A percentile compares a stretch with the other conserved stretches of the same genome.
phyloP scores from a whole-genome alignment of 2,329 filamentous ascomycete genomes.

The Neonectria faginata region DNA sequence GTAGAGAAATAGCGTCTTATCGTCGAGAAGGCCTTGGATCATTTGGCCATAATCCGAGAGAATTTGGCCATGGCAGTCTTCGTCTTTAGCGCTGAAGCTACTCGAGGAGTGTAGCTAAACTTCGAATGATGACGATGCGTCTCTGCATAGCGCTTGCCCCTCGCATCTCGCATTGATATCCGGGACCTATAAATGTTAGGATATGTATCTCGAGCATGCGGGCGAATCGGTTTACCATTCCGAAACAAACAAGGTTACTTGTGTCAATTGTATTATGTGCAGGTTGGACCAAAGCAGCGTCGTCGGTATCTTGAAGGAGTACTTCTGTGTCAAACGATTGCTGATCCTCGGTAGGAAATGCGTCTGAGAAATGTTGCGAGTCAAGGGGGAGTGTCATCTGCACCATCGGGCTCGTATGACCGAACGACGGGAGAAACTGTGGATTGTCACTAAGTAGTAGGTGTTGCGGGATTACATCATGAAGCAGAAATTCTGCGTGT shows the following conservation, averaged over 20 bases:
- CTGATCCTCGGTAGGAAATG: neutral
- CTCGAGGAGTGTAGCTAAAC: slow-evolving; percentile 18
- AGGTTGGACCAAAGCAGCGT: neutral
- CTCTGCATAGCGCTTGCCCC: fast-evolving
- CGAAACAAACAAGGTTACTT: slow-evolving; percentile 25
- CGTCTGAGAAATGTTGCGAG: neutral
- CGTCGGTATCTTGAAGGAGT: neutral
- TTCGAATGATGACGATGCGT: neutral
- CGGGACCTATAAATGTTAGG: slow-evolving; percentile 3
- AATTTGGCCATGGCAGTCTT: neutral
- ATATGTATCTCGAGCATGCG: too few species aligned
- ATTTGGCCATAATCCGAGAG: slow-evolving; percentile 24
- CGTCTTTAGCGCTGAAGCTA: neutral
- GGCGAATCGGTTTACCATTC: slow-evolving; percentile 20
- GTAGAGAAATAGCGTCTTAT: slow-evolving; percentile 16
- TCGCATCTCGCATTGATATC: slow-evolving; percentile 17
- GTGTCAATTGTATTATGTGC: neutral
- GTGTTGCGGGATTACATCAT: neutral
- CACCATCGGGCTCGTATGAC: neutral
- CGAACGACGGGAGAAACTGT: fast-evolving
- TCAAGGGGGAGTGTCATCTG: fast-evolving
- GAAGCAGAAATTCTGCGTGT: too few species aligned
- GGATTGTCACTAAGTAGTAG: neutral
- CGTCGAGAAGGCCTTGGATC: slow-evolving; percentile 32
- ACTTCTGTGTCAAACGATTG: neutral